These are phyloP conservation scores for Verticillium isaacii DNA, from an alignment of 2,329 filamentous ascomycete genomes.

Conservation along the genomic window DNA sequence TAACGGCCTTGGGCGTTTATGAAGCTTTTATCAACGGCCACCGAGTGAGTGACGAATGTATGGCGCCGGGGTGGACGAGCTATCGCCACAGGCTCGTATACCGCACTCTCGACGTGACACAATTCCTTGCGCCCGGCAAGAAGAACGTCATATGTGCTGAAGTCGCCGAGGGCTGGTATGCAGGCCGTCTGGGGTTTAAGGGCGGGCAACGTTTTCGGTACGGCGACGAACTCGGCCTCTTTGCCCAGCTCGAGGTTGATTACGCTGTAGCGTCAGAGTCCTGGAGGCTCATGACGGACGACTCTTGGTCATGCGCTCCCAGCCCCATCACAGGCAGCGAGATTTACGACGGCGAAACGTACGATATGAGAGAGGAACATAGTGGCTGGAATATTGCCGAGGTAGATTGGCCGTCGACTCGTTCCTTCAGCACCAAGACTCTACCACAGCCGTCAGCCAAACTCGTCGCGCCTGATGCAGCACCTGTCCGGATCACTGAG, in stretches of 20 bases:
- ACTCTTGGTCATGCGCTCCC: constrained; percentile 27
- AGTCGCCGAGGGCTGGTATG: constrained; percentile 50
- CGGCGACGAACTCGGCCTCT: not conserved
- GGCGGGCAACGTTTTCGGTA: constrained; percentile 16
- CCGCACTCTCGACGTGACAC: constrained; percentile 45
- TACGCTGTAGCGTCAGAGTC: constrained; percentile 1
- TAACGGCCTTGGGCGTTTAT: constrained; percentile 39
- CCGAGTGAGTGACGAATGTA: constrained; percentile 29
- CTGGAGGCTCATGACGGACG: constrained; percentile 23
- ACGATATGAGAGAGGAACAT: constrained; percentile 29
- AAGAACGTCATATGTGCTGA: constrained; percentile 37
- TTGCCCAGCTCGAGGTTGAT: constrained; percentile 1
- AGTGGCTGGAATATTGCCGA: constrained; percentile 2
- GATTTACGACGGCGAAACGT: constrained; percentile 50
- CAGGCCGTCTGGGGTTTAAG: constrained; percentile 27
- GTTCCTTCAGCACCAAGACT: not conserved
- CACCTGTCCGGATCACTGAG: constrained; percentile 23
- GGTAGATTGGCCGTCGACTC: constrained; percentile 1
- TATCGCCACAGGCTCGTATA: constrained; percentile 47
- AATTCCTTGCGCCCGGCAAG: constrained; percentile 26
- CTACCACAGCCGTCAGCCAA: constrained; percentile 11
- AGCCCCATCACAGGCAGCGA: constrained; percentile 31
- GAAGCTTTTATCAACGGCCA: constrained; percentile 40
- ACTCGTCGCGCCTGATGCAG: constrained; percentile 23
- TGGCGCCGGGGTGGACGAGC: constrained; percentile 47